Evolutionary conservation across 441 rosid species (phyloP).

Genomic region (Daphne laureola): DNA sequence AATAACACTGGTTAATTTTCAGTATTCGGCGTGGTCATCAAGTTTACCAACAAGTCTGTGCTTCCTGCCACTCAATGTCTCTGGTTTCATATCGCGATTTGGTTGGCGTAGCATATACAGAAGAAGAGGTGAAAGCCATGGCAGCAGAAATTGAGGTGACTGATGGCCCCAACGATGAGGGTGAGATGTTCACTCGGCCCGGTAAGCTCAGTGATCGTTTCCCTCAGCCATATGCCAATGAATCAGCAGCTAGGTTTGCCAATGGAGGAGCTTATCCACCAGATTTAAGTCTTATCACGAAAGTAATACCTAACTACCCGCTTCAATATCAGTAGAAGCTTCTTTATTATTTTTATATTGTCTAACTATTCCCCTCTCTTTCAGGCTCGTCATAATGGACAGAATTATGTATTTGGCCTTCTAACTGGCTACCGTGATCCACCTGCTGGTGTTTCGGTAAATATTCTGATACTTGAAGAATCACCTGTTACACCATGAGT

Average conservation of each 20-base stretch:
- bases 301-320: conserved; percentile 38
- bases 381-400: conserved; percentile 99
- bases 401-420: conserved; percentile 94
- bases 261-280: conserved; percentile 99
- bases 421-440: conserved; percentile 98
- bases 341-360: conserved; percentile 5
- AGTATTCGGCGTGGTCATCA: conserved; percentile 99
- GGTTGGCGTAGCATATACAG: conserved; percentile 98
- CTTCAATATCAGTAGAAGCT: conserved; percentile 7
- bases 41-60: conserved; percentile 96
- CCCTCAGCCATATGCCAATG: conserved; percentile 91
- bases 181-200: conserved; percentile 97
- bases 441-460: conserved; percentile 95
- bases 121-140: conserved; percentile 97
- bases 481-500: no score
- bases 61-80: conserved; percentile 99
- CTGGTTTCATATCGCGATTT: conserved; percentile 92
- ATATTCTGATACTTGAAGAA: background rate
- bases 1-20: conserved; percentile 6
- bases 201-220: conserved; percentile 98
- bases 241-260: conserved; percentile 96
- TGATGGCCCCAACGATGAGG: conserved; percentile 99
- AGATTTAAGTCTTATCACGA: conserved; percentile 96
- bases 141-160: conserved; percentile 99
- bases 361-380: conserved; percentile 13